Percentiles rank a stretch among this genome's conserved stretches.
These are phyloP conservation scores for Tetrapisispora fleetii DNA, from an alignment of 805 yeast genomes.

Conservation along the genomic window DNA sequence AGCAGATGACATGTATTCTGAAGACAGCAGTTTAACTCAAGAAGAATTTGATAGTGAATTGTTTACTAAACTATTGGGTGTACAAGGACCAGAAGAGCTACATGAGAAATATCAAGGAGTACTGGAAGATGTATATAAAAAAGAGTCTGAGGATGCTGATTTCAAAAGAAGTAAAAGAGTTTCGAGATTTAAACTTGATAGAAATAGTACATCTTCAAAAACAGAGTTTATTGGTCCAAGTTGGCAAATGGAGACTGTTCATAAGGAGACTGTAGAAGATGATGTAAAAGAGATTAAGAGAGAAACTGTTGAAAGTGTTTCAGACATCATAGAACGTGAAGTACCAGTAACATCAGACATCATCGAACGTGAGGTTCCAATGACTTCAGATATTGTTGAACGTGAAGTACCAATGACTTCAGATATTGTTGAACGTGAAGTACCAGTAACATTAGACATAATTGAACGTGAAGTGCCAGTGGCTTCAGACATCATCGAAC, in stretches of 20 bases:
- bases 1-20: slow-evolving; percentile 5
- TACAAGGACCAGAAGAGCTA: slow-evolving; percentile 22
- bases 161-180: slow-evolving; percentile 14
- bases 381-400: slow-evolving; percentile 2
- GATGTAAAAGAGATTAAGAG: background rate
- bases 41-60: slow-evolving; percentile 26
- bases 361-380: slow-evolving; percentile 4
- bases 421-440: slow-evolving; percentile 6
- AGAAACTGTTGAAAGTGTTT: background rate
- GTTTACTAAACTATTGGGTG: slow-evolving; percentile 26
- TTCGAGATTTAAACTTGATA: slow-evolving; percentile 25
- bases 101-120: slow-evolving; percentile 20
- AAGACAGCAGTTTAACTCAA: slow-evolving; percentile 1
- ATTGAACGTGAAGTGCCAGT: background rate
- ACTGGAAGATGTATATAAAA: slow-evolving; percentile 3
- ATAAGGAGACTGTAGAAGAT: slow-evolving; percentile 2
- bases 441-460: slow-evolving; percentile 2
- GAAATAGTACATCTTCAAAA: slow-evolving; percentile 1
- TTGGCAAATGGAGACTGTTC: background rate
- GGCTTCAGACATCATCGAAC: slow-evolving; percentile 4
- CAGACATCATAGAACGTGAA: background rate
- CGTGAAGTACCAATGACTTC: background rate
- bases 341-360: background rate
- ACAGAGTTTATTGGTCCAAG: background rate
- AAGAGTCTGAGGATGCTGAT: slow-evolving; percentile 3